A percentile compares a stretch with the other conserved stretches of the same genome.
These are phyloP conservation scores for Globisporangium barbulae DNA, from an alignment of 352 stramenopile genomes.

Conservation along the genomic window DNA sequence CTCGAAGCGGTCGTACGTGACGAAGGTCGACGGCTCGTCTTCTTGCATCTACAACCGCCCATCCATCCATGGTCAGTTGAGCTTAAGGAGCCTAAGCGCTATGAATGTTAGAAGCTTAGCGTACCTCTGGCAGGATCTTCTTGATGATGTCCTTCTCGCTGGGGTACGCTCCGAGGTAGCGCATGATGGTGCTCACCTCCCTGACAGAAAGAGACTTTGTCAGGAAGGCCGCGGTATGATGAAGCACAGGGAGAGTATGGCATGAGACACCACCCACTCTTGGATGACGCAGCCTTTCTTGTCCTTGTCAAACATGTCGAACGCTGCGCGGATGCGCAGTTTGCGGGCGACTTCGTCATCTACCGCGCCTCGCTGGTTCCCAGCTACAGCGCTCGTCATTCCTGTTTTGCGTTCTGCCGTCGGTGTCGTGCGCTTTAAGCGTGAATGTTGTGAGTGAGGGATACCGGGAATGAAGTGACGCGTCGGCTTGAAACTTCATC, in stretches of 20 bases:
- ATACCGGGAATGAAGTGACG: too few relatives aligned
- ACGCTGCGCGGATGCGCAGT: slow-evolving; percentile 72
- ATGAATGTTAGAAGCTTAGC: neutral
- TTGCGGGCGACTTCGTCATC: slow-evolving; percentile 48
- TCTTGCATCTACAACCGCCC: slow-evolving; percentile 69
- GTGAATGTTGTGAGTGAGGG: neutral
- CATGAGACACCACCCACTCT: slow-evolving; percentile 38
- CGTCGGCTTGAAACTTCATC: neutral
- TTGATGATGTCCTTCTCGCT: slow-evolving; percentile 91
- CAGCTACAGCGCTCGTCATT: slow-evolving; percentile 7
- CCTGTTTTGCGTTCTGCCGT: neutral
- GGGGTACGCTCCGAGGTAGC: slow-evolving; percentile 87
- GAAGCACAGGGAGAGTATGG: neutral
- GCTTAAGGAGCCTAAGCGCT: neutral
- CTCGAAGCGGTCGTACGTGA: slow-evolving; percentile 90
- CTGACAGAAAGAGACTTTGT: slow-evolving; percentile 21
- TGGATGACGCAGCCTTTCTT: slow-evolving; percentile 88
- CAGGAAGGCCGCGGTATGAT: neutral
- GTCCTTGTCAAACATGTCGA: slow-evolving; percentile 92
- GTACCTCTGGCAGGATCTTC: slow-evolving; percentile 87
- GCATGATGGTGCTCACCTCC: slow-evolving; percentile 90
- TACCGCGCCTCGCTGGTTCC: slow-evolving; percentile 29
- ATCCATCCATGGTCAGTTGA: neutral
- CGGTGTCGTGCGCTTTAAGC: neutral
- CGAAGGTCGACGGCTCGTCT: slow-evolving; percentile 87